A percentile compares a stretch with the other conserved stretches of the same genome.
Evolutionary conservation across 75 land plant genomes (phyloP).

Genomic region (Picea glauca): DNA sequence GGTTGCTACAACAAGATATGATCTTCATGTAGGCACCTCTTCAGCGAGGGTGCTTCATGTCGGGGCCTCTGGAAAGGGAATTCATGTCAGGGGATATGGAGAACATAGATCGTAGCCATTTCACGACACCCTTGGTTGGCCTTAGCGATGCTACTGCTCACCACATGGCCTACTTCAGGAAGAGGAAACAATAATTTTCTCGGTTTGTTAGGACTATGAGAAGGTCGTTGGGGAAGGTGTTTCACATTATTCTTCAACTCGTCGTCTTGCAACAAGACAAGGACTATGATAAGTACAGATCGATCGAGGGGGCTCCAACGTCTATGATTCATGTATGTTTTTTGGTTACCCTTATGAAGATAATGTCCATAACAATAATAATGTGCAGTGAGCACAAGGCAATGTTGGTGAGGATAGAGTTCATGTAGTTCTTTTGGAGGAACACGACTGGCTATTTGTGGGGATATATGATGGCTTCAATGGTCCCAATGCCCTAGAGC

Average conservation of each 20-base stretch:
- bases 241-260: not conserved
- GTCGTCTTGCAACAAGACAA: conserved; percentile 21
- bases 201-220: conserved; percentile 54
- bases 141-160: not conserved
- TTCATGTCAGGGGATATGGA: conserved; percentile 55
- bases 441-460: conserved; percentile 96
- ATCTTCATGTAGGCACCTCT: conserved; percentile 59
- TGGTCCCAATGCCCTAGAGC: conserved; percentile 97
- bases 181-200: conserved; percentile 34
- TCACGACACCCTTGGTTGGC: conserved; percentile 70
- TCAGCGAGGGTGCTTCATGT: too few species aligned
- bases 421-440: conserved; percentile 95
- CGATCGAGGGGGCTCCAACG: not conserved
- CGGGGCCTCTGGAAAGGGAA: conserved; percentile 57
- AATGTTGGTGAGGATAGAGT: conserved; percentile 98
- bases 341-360: conserved; percentile 23
- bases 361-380: conserved; percentile 17
- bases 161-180: not conserved
- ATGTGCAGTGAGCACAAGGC: conserved; percentile 95
- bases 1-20: conserved; percentile 20
- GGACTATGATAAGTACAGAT: not conserved
- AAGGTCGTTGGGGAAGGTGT: conserved; percentile 42
- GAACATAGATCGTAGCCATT: conserved; percentile 40
- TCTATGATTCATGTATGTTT: conserved; percentile 9
- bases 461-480: conserved; percentile 99